phyloP scores from a whole-genome alignment of 2,329 filamentous ascomycete genomes.

The Monilinia vaccinii-corymbosi region DNA sequence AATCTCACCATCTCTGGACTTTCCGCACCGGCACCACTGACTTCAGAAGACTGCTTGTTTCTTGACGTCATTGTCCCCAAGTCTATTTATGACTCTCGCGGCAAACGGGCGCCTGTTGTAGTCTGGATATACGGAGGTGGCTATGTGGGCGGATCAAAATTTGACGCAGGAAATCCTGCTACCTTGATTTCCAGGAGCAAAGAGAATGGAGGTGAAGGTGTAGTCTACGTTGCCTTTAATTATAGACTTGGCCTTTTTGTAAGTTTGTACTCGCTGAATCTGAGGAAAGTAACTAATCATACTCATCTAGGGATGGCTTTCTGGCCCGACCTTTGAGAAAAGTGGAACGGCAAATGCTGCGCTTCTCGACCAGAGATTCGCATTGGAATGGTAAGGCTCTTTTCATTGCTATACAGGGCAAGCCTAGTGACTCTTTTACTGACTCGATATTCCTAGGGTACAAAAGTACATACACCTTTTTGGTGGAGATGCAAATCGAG shows the following conservation, averaged over 20 bases:
- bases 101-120: conserved; percentile 9
- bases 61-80: conserved; percentile 39
- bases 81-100: conserved; percentile 25
- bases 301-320: conserved; percentile 26
- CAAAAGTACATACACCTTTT: conserved; percentile 44
- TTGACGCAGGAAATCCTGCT: conserved; percentile 31
- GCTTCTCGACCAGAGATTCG: conserved; percentile 45
- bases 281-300: neutral
- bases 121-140: conserved; percentile 33
- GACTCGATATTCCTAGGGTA: conserved; percentile 30
- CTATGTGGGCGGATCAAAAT: conserved; percentile 35
- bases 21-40: neutral
- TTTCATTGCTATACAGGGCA: neutral
- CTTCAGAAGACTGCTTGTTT: conserved; percentile 38
- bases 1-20: conserved; percentile 7
- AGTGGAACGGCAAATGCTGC: conserved; percentile 41
- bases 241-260: conserved; percentile 29
- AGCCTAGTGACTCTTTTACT: neutral
- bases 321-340: conserved; percentile 34
- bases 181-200: conserved; percentile 31
- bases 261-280: conserved; percentile 5
- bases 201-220: conserved; percentile 29
- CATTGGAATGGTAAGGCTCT: conserved; percentile 38
- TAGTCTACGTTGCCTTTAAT: conserved; percentile 29
- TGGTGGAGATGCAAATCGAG: conserved; percentile 41